A percentile compares a stretch with the other conserved stretches of the same genome.
Conservation (phyloP, 805 yeast genomes). For the Yarrowia keelungensis region DNA sequence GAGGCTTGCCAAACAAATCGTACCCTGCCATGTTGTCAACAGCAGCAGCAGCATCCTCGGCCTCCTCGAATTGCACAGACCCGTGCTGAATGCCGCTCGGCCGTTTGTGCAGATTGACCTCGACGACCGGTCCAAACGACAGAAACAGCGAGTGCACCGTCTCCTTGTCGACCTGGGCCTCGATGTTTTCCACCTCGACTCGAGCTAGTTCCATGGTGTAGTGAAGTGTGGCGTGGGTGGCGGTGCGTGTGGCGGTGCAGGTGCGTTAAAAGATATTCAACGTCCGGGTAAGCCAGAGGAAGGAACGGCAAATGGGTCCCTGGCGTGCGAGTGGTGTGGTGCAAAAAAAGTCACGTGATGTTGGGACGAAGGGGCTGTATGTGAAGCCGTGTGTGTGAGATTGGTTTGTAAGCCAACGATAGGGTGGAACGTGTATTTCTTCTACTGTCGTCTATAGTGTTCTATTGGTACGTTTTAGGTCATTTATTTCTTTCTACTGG, state of each 20-base stretch:
- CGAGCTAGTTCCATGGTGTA: conserved; percentile 9
- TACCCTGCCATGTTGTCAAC: conserved; percentile 49
- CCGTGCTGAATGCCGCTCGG: conserved; percentile 45
- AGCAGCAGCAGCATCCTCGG: conserved; percentile 49
- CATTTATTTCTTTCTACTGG: no score
- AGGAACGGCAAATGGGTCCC: background rate
- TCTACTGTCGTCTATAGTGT: background rate
- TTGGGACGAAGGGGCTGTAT: background rate
- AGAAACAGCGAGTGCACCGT: conserved; percentile 44
- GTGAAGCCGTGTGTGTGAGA: no score
- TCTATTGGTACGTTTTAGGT: background rate
- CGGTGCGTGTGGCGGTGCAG: conserved; percentile 37
- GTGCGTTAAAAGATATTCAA: background rate
- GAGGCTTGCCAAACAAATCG: conserved; percentile 44
- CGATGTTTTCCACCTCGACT: conserved; percentile 40
- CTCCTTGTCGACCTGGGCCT: conserved; percentile 42
- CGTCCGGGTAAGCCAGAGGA: conserved; percentile 17
- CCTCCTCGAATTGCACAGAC: conserved; percentile 46
- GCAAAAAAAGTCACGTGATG: conserved; percentile 17
- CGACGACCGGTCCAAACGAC: conserved; percentile 49
- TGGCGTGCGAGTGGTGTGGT: background rate
- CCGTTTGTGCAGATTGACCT: conserved; percentile 42
- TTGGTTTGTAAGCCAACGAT: background rate
- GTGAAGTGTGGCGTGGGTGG: background rate
- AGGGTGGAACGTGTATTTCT: background rate